phyloP scores from a whole-genome alignment of 2,329 filamentous ascomycete genomes.

The Aspergillus bombycis region DNA sequence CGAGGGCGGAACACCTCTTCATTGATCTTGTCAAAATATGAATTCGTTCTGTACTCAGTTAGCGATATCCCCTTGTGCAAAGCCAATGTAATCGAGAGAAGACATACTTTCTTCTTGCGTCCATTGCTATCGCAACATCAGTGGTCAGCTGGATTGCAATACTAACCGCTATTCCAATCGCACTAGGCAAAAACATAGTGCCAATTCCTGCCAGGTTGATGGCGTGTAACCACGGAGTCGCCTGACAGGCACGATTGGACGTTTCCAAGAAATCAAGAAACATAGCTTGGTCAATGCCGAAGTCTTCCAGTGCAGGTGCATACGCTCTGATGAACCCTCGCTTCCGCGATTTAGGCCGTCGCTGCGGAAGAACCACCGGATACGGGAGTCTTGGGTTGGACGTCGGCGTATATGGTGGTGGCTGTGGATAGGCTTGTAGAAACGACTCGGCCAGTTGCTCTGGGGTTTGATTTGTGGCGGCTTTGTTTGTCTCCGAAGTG shows the following conservation, averaged over 20 bases:
- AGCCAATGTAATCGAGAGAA: not conserved
- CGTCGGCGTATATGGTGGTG: conserved; percentile 12
- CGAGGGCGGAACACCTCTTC: conserved; percentile 59
- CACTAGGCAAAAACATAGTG: conserved; percentile 43
- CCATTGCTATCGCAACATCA: conserved; percentile 45
- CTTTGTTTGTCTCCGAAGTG: not conserved
- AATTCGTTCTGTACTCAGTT: conserved; percentile 47
- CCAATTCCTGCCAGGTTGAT: conserved; percentile 48
- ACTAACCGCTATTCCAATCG: conserved; percentile 48
- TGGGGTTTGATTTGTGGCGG: not conserved
- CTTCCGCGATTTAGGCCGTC: conserved; percentile 37
- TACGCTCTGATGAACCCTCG: conserved; percentile 47
- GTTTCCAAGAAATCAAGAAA: conserved; percentile 44
- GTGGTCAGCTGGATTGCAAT: conserved; percentile 50
- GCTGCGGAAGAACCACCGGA: conserved; percentile 46
- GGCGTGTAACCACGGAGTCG: conserved; percentile 42
- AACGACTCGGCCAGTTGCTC: conserved; percentile 21
- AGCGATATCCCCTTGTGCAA: conserved; percentile 22
- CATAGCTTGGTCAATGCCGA: conserved; percentile 39
- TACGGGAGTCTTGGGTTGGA: conserved; percentile 24
- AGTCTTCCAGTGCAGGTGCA: conserved; percentile 38
- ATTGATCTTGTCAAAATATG: conserved; percentile 61
- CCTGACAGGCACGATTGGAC: conserved; percentile 44
- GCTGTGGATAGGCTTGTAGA: conserved; percentile 13
- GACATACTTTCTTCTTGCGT: conserved; percentile 34